A percentile compares a stretch with the other conserved stretches of the same genome.
These are phyloP conservation scores for Mediolabrus comicus DNA, from an alignment of 108 stramenopile species.

Conservation along the genomic window DNA sequence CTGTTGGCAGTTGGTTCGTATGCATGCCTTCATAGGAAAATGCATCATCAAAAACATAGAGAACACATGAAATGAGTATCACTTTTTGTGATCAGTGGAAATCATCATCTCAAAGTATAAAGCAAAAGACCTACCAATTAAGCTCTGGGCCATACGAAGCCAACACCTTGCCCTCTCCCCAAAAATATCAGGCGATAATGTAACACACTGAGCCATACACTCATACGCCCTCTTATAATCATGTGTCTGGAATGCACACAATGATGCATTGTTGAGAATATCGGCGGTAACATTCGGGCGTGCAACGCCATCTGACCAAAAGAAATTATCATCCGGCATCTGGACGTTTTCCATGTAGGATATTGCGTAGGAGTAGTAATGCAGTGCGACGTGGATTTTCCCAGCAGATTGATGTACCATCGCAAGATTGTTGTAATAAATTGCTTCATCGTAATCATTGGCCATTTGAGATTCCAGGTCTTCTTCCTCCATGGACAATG, in stretches of 20 bases:
- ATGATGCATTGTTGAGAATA: slow-evolving; percentile 66
- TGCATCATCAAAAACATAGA: neutral
- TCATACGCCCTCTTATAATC: slow-evolving; percentile 66
- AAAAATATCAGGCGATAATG: slow-evolving; percentile 36
- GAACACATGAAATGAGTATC: neutral
- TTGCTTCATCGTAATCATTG: slow-evolving; percentile 51
- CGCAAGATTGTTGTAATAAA: slow-evolving; percentile 79
- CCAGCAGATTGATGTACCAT: slow-evolving; percentile 69
- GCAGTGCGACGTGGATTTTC: slow-evolving; percentile 68
- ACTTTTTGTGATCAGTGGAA: neutral
- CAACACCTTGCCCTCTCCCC: slow-evolving; percentile 52
- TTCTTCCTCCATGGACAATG: neutral
- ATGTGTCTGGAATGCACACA: slow-evolving; percentile 64
- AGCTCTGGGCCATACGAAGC: slow-evolving; percentile 82
- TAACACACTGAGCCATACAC: slow-evolving; percentile 63
- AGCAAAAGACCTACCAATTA: slow-evolving; percentile 55
- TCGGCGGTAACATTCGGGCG: slow-evolving; percentile 50
- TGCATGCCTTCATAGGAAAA: slow-evolving; percentile 16
- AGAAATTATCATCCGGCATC: slow-evolving; percentile 10
- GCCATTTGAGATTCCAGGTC: slow-evolving; percentile 20
- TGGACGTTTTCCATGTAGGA: slow-evolving; percentile 6
- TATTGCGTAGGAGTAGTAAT: slow-evolving; percentile 68
- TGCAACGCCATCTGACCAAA: slow-evolving; percentile 65
- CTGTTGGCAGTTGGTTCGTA: slow-evolving; percentile 17
- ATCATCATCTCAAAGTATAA: neutral